These are phyloP conservation scores for Trichoderma semiorbis DNA, from an alignment of 2,329 filamentous ascomycete species.

Conservation along the genomic window DNA sequence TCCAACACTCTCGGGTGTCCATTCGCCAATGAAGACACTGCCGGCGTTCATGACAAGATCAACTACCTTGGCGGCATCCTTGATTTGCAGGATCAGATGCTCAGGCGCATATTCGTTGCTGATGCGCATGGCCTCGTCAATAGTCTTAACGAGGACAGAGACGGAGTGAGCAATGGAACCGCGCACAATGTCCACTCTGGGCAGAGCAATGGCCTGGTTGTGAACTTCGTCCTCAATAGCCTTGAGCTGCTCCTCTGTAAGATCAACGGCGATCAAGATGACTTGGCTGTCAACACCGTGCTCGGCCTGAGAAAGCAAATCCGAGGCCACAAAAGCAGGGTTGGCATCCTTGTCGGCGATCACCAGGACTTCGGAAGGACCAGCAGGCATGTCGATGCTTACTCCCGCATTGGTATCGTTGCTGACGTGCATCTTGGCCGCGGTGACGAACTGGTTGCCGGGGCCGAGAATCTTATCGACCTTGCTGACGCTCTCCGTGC, in stretches of 20 bases:
- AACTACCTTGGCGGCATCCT: slow-evolving; percentile 70
- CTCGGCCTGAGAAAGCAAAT: slow-evolving; percentile 92
- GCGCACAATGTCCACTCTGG: slow-evolving; percentile 87
- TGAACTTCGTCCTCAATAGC: slow-evolving; percentile 93
- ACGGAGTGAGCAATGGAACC: slow-evolving; percentile 89
- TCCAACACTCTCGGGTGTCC: slow-evolving; percentile 96
- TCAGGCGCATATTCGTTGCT: slow-evolving; percentile 96
- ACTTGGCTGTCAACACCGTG: slow-evolving; percentile 97
- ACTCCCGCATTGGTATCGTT: slow-evolving; percentile 96
- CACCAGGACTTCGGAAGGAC: slow-evolving; percentile 94
- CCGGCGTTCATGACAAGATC: slow-evolving; percentile 87
- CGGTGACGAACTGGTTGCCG: slow-evolving; percentile 97
- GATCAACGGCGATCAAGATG: slow-evolving; percentile 79
- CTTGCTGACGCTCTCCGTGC: slow-evolving; percentile 89
- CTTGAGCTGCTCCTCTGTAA: slow-evolving; percentile 66
- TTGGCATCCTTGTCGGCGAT: slow-evolving; percentile 85
- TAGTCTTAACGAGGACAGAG: slow-evolving; percentile 69
- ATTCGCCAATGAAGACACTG: slow-evolving; percentile 90
- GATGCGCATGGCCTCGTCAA: slow-evolving; percentile 71
- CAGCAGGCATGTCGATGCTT: slow-evolving; percentile 97
- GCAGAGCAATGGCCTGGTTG: slow-evolving; percentile 78
- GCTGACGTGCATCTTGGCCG: slow-evolving; percentile 95
- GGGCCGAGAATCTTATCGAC: slow-evolving; percentile 98
- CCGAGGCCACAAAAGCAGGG: slow-evolving; percentile 91
- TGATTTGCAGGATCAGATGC: slow-evolving; percentile 88